phyloP scores from a whole-genome alignment of 345 rosid genomes.

The Eucalyptus fibrosa region DNA sequence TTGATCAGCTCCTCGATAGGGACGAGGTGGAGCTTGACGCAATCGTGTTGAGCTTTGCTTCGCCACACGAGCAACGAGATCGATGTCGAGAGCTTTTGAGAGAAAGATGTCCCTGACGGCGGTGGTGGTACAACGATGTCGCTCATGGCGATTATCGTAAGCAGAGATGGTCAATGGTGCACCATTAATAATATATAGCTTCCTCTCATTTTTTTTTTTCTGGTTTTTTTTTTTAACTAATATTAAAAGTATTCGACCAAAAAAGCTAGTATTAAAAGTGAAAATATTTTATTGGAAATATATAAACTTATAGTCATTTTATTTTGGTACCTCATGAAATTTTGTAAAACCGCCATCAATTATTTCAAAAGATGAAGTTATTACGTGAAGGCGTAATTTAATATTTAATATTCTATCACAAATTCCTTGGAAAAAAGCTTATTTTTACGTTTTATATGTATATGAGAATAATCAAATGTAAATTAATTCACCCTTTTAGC shows the following conservation, averaged over 20 bases:
- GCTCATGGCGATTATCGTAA: background rate
- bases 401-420: background rate
- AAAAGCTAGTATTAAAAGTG: too few relatives aligned
- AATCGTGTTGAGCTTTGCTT: background rate
- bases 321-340: too few relatives aligned
- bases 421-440: background rate
- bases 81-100: background rate
- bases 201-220: too few relatives aligned
- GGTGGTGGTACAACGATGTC: fast-evolving
- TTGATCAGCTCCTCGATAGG: background rate
- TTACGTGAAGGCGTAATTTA: too few relatives aligned
- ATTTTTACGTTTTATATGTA: background rate
- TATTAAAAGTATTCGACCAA: too few relatives aligned
- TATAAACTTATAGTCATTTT: too few relatives aligned
- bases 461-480: background rate
- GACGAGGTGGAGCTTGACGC: background rate
- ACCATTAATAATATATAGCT: background rate
- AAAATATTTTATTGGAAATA: fast-evolving
- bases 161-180: background rate
- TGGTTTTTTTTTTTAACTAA: too few relatives aligned
- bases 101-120: background rate
- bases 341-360: too few relatives aligned
- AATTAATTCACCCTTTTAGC: background rate
- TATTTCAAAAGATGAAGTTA: too few relatives aligned
- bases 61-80: background rate